Conservation (phyloP, 208 protist species). For the Trypanosoma caninum region DNA sequence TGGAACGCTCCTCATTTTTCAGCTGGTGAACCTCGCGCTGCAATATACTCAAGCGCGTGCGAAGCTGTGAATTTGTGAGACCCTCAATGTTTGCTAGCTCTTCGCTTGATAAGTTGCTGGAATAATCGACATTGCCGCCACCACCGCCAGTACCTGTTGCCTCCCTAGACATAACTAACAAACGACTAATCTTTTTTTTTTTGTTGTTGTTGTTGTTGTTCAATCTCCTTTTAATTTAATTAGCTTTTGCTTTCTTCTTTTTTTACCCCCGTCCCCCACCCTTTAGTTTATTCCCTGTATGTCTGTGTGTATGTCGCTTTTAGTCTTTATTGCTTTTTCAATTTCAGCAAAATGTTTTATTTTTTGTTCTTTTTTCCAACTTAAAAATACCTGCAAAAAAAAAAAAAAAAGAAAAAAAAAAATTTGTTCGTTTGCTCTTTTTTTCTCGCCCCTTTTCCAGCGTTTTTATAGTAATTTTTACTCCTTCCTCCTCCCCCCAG, state of each 20-base stretch:
- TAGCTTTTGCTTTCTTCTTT: neutral
- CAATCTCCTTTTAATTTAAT: neutral
- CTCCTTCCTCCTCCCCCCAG: no score
- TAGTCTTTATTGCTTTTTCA: neutral
- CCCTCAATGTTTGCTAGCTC: conserved; percentile 69
- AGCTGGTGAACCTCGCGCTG: conserved; percentile 73
- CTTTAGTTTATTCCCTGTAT: neutral
- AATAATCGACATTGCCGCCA: neutral
- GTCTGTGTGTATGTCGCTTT: neutral
- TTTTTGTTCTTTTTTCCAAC: neutral
- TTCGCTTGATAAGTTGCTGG: conserved; percentile 41
- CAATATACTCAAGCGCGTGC: conserved; percentile 40
- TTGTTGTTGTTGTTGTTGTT: neutral
- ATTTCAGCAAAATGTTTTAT: neutral
- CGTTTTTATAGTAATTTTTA: no score
- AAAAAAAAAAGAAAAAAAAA: neutral
- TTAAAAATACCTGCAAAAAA: neutral
- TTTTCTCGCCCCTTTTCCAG: neutral
- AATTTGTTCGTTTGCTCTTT: neutral
- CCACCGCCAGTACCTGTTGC: conserved; percentile 3
- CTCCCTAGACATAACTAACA: conserved; percentile 9
- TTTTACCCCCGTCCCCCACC: no score
- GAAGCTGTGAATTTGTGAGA: conserved; percentile 75
- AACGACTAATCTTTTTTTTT: neutral
- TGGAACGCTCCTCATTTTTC: conserved; percentile 51